Base-by-base conservation (phyloP, 345 rosid species). In the Bretschneidera sinensis region DNA sequence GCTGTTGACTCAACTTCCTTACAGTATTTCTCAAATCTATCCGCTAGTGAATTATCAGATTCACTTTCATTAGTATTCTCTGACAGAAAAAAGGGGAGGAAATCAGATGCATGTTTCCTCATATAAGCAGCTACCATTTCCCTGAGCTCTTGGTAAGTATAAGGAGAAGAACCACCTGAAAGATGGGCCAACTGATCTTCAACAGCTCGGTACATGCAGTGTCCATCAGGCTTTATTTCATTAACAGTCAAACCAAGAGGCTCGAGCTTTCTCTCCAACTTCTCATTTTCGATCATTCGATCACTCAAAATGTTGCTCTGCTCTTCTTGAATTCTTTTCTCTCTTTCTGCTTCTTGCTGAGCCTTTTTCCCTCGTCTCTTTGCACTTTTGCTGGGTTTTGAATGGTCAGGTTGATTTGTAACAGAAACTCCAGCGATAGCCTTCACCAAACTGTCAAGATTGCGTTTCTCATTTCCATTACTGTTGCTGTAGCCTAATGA, bases 151-250 rank as follows among this genome's bases (percentile, higher is more conserved):
- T 76, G 89, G 81, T 70, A 89, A 9, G 74, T 69, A 63, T 78
- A 77, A 25, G 89, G 87, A 66, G 97, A 61, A 13, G 67, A 61
- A 23, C 90, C 92, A 24, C 86, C 84, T 14, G 89, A 78, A 35
- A 60, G 73, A 60, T 66, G 60, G 17, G 87, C 78, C 4, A 89
- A 79, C 81, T 92, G 98, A 67, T 84, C 78, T 55, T 92, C 97
- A 19, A 92, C 89, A 20, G 98, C 97, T 34, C 95, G 72, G 78
- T 87, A 92, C 61, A 89, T 96, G 68, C 98, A 89, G 69, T 89
- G 88, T 14, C 96, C 98, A 51, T 92, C 92, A 18, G 98, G 88
- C 66, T 87, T 92, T 35, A 89, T 89, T 78, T 89, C 92, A 47
- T 61, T 77, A 43, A 87, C 61, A 0, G 80, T 75, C 74, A 89